A percentile compares a stretch with the other conserved stretches of the same genome.
Conservation (phyloP, 352 stramenopile species). For the Phytophthora foliorum region DNA sequence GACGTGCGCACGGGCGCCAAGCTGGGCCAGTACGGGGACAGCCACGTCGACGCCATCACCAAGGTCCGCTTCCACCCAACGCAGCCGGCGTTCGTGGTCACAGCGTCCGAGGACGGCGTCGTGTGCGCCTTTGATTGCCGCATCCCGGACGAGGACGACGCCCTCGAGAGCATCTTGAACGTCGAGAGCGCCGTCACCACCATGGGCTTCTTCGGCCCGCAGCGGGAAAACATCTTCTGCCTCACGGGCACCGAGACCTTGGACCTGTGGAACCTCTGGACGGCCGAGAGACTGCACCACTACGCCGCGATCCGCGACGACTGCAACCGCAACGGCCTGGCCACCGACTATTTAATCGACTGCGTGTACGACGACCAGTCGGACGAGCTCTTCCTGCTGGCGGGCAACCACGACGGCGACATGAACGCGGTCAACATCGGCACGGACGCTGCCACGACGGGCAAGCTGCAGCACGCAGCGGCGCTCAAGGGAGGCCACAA, state of each 20-base stretch:
- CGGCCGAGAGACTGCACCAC: constrained; percentile 83
- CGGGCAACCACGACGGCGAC: constrained; percentile 81
- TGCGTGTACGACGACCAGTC: constrained; percentile 83
- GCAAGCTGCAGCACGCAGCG: constrained; percentile 63
- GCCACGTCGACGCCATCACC: constrained; percentile 91
- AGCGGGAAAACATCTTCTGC: constrained; percentile 86
- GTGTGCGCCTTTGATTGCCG: constrained; percentile 92
- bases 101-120: constrained; percentile 92
- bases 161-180: constrained; percentile 91
- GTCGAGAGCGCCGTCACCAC: constrained; percentile 90
- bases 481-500: constrained; percentile 81
- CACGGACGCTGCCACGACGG: constrained; percentile 42
- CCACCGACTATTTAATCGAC: constrained; percentile 90
- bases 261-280: constrained; percentile 92
- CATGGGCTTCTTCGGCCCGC: constrained; percentile 89
- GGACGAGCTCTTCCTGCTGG: constrained; percentile 80
- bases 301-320: constrained; percentile 80
- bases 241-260: constrained; percentile 91
- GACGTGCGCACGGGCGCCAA: constrained; percentile 77
- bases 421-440: constrained; percentile 82
- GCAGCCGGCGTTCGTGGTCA: constrained; percentile 82
- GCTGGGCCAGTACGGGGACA: constrained; percentile 89
- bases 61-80: constrained; percentile 89
- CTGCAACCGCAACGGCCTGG: constrained; percentile 69
- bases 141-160: constrained; percentile 88